Evolutionary conservation across 2,329 filamentous ascomycete species (phyloP).

Genomic region (Ilyonectria mors-panacis): DNA sequence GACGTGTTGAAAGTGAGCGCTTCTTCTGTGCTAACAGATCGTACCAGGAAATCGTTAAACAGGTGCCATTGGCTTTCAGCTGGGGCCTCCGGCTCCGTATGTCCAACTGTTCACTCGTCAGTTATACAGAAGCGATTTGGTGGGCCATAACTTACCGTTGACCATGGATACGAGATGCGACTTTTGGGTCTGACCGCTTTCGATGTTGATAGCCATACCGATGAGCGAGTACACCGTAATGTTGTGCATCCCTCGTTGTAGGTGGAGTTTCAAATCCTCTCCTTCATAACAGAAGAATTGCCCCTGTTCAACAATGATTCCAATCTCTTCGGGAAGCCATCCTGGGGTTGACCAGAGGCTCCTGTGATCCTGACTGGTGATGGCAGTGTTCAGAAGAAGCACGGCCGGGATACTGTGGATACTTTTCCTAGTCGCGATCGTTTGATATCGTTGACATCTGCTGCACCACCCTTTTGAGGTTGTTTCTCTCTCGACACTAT

Average conservation of each 20-base stretch:
- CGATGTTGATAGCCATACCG: constrained; percentile 91
- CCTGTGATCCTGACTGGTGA: constrained; percentile 79
- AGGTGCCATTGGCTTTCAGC: constrained; percentile 87
- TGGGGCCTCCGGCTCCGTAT: constrained; percentile 73
- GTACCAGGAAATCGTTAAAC: constrained; percentile 97
- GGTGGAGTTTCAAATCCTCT: constrained; percentile 84
- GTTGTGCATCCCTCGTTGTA: constrained; percentile 84
- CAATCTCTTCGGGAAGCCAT: constrained; percentile 95
- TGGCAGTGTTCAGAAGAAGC: constrained; percentile 89
- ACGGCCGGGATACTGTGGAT: constrained; percentile 87
- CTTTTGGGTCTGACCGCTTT: constrained; percentile 87
- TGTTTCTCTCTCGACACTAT: constrained; percentile 90
- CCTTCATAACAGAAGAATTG: constrained; percentile 97
- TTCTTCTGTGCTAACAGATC: constrained; percentile 83
- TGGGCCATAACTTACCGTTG: constrained; percentile 72
- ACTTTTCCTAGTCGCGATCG: constrained; percentile 86
- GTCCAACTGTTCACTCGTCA: constrained; percentile 67
- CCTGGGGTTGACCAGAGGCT: constrained; percentile 90
- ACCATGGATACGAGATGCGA: constrained; percentile 93
- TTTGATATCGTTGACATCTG: constrained; percentile 91
- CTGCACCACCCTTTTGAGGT: constrained; percentile 95
- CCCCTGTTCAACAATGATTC: constrained; percentile 90
- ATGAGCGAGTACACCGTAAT: constrained; percentile 93
- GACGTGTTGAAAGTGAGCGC: constrained; percentile 89
- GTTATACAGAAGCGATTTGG: constrained; percentile 2